Evolutionary conservation across 1,284 basidiomycete genomes (phyloP), one percentile per base, ranked within the genome.

Genomic region (Marasmius sp.): DNA sequence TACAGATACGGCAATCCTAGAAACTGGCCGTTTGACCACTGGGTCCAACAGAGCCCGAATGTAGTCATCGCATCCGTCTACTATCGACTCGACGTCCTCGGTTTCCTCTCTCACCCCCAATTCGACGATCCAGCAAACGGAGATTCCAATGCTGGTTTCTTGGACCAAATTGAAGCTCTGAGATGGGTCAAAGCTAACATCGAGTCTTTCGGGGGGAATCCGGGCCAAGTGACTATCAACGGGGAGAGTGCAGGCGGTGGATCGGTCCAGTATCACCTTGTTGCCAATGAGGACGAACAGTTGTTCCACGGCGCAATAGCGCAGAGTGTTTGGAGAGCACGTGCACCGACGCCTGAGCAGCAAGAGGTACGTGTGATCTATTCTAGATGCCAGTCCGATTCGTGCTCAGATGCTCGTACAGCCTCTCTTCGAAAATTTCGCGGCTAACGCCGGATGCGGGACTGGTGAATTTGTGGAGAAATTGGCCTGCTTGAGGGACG

Each of bases 121-220:
- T 76, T 87, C 60, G 61, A 65, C 0, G 70, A 79, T 58, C 53
- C 75, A 6, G 65, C 68, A 0, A 67, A 77, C 22, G 84, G 81
- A 0, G 84, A 86, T 67, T 70, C 83, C 57, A 88, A 90, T 64
- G 83, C 78, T 14, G 87, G 87, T 0, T 82, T 89, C 66, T 73
- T 75, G 38, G 89, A 89, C 70, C 85, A 91, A 65, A 72, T 81
- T 2, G 73, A 85, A 64, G 87, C 85, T 0, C 73, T 92, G 47
- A 72, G 75, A 67, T 92, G 87, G 87, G 80, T 91, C 0, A 78
- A 86, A 61, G 61, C 77, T 58, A 75, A 89, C 66, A 89, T 91
- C 62, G 69, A 68, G 5, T 75, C 77, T 5, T 91, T 92, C 65
- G 89, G 87, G 11, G 88, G 91, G 2, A 78, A 90, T 67, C 79